Conservation (phyloP, 2,329 filamentous ascomycete species). For the Clonostachys rosea region DNA sequence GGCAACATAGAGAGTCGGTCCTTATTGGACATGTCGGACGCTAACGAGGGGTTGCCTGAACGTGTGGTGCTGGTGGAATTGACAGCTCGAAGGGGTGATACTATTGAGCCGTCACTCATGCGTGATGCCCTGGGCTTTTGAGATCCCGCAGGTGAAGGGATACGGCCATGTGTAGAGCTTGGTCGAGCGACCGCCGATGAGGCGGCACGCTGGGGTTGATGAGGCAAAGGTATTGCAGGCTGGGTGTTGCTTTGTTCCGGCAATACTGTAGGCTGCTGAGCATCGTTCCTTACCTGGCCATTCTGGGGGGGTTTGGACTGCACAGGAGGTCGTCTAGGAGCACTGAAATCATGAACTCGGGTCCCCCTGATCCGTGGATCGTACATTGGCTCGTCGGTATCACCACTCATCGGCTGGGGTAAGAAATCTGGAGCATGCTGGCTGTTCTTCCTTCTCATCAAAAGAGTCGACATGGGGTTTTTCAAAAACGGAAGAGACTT, state of each 20-base stretch:
- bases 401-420: conserved; percentile 30
- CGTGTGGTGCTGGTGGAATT: conserved; percentile 23
- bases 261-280: no score
- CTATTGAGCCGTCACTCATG: not conserved
- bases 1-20: conserved; percentile 46
- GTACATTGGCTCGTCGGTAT: conserved; percentile 41
- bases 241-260: no score
- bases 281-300: no score
- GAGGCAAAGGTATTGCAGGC: no score
- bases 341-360: conserved; percentile 62
- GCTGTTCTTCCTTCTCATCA: conserved; percentile 51
- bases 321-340: conserved; percentile 31
- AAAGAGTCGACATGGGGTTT: conserved; percentile 53
- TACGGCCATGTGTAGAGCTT: no score
- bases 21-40: conserved; percentile 38
- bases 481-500: conserved; percentile 55
- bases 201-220: no score
- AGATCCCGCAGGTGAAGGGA: not conserved
- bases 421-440: conserved; percentile 39
- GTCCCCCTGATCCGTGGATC: conserved; percentile 63
- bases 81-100: not conserved
- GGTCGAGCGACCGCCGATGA: no score
- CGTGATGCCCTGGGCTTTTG: conserved; percentile 1
- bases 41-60: conserved; percentile 48
- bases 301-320: no score